These are phyloP conservation scores for Lepiota brunneoincarnata DNA, from an alignment of 768 basidiomycete species.

Conservation along the genomic window DNA sequence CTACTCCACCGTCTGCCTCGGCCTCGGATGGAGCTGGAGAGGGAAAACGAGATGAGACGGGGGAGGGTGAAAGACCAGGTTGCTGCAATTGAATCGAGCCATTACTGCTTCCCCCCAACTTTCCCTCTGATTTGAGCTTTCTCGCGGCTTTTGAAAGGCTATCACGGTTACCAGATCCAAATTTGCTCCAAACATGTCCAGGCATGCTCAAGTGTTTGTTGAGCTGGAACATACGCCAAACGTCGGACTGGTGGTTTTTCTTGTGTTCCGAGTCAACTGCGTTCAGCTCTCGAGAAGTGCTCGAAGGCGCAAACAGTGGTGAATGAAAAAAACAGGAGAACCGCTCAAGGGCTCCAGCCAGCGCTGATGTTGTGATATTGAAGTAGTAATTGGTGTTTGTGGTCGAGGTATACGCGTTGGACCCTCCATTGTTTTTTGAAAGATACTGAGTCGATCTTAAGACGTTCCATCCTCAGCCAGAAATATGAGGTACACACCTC, in stretches of 20 bases:
- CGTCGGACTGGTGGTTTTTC: constrained; percentile 89
- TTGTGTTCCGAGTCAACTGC: constrained; percentile 98
- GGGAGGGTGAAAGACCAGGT: constrained; percentile 36
- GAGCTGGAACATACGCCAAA: constrained; percentile 94
- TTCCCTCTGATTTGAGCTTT: constrained; percentile 49
- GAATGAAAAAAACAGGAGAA: constrained; percentile 88
- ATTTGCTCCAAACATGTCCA: constrained; percentile 87
- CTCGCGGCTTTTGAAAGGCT: constrained; percentile 66
- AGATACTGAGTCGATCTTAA: constrained; percentile 50
- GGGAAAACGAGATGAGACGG: constrained; percentile 44
- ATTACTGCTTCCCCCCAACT: constrained; percentile 30
- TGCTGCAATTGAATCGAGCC: constrained; percentile 44
- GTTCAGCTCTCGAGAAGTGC: constrained; percentile 86
- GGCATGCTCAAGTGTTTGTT: constrained; percentile 81
- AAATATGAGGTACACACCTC: constrained; percentile 46
- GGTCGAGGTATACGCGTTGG: constrained; percentile 92
- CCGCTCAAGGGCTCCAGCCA: constrained; percentile 70
- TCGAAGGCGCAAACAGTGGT: constrained; percentile 85
- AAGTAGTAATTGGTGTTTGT: constrained; percentile 91
- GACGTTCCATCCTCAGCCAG: neutral
- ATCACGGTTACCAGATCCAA: constrained; percentile 83
- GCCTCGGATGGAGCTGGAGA: constrained; percentile 35
- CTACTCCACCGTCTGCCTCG: constrained; percentile 72
- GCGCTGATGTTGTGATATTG: constrained; percentile 60
- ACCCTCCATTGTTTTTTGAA: constrained; percentile 76